Evolutionary conservation across 306 rosid genomes (phyloP), one percentile per base, ranked within the genome.

Genomic region (Rosa persica): DNA sequence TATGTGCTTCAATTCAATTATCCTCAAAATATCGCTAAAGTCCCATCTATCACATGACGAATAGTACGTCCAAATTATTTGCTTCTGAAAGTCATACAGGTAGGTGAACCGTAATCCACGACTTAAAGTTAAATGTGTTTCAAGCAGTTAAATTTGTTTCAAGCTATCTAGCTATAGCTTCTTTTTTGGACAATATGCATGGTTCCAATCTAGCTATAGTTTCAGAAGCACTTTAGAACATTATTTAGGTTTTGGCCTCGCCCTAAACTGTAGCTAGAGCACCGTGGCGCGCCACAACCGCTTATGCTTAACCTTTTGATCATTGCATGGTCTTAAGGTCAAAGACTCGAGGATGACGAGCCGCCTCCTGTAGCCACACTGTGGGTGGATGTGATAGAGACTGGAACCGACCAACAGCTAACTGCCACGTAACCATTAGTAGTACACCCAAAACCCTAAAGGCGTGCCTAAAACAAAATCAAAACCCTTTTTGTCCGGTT

Each of bases 251-350:
- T 9, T 22, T 4, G 77, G 42, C 11, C 78, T 40, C 68, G 43
- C 51, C 10, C 67, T 22, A 57, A 11, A 13, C 9, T 15, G 16
- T 23, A 67, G 48, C 83, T 7, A 19, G 23, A 13, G 5, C 52
- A 17, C 68, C 80, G 73, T 22, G 60, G 67, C 76, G 78, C 55
- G 13, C 54, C 48, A 64, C 34, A 76, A 15, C 70, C 75, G 75
- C n/a, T 8, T 10, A 3, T 38, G 22, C 52, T 58, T 42, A 2
- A 16, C 1, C 4, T 23, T 42, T 69, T 15, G 4, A 49, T 1
- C 40, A 6, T 17, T 23, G 46, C 51, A 72, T 6, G 1, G 25
- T 34, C 74, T 5, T 0, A 12, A 38, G 39, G 65, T 75, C 80
- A 57, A 67, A 2, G 12, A 11, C 20, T 15, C 67, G 12, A 36